Percentiles rank a stretch among this genome's conserved stretches.
phyloP scores from a whole-genome alignment of 306 rosid species.

The Senna siamea region DNA sequence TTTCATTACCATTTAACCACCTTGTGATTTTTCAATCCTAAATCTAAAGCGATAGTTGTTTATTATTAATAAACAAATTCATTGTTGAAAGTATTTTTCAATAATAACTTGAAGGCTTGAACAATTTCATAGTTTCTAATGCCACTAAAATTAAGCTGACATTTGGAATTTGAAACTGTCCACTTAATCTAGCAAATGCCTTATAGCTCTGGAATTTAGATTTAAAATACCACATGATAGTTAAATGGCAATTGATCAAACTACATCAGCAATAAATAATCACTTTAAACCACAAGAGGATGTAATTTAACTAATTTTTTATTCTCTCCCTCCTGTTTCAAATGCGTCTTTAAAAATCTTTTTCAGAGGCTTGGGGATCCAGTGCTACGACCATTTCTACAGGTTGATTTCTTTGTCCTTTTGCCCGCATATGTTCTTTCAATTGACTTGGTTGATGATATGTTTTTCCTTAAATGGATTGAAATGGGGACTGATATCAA shows the following conservation, averaged over 20 bases:
- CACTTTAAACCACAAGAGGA: neutral
- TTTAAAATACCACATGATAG: neutral
- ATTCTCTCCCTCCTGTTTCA: neutral
- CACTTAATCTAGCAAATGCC: neutral
- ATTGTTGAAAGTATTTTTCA: neutral
- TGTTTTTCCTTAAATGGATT: conserved; percentile 28
- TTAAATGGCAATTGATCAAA: neutral
- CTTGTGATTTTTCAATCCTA: neutral
- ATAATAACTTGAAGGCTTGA: neutral
- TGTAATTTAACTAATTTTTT: neutral
- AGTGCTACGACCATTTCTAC: conserved; percentile 89
- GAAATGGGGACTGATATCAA: conserved; percentile 13
- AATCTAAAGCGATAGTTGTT: neutral
- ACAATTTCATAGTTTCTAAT: neutral
- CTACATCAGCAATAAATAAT: neutral
- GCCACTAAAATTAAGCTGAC: neutral
- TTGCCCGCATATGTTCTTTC: neutral
- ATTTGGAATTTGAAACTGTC: neutral
- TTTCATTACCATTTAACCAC: neutral
- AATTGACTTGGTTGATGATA: conserved; percentile 11
- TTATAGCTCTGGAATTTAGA: neutral
- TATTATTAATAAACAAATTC: neutral
- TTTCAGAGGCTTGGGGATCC: conserved; percentile 93
- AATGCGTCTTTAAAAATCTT: conserved; percentile 21
- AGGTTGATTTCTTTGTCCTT: conserved; percentile 50